Evolutionary conservation across 257 asterid genomes (phyloP).

Genomic region (Nicotiana noctiflora): DNA sequence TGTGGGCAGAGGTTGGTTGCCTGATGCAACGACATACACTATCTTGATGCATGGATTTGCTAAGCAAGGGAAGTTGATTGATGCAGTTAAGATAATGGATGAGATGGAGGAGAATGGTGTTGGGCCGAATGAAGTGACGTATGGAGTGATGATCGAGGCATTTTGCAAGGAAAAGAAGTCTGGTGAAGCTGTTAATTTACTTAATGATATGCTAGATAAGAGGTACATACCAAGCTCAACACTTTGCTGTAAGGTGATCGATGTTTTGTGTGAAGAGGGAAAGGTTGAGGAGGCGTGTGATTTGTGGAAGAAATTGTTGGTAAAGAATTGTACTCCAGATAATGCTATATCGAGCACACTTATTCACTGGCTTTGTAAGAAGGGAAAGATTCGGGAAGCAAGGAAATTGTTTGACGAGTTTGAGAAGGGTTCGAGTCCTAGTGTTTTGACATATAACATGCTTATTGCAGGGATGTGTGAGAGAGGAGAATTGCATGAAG

Average conservation of each 20-base stretch:
- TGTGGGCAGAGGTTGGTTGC: constrained; percentile 69
- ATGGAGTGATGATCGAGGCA: constrained; percentile 76
- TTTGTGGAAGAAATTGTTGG: constrained; percentile 61
- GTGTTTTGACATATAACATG: constrained; percentile 64
- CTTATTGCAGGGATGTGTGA: constrained; percentile 91
- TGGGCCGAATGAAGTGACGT: constrained; percentile 79
- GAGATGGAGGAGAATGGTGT: constrained; percentile 85
- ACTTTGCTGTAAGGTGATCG: constrained; percentile 73
- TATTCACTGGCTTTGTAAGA: constrained; percentile 78
- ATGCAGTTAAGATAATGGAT: constrained; percentile 86
- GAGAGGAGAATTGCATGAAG: constrained; percentile 71
- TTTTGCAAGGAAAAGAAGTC: constrained; percentile 68
- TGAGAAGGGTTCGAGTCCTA: constrained; percentile 67
- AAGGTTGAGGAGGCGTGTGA: constrained; percentile 66
- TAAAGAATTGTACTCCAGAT: constrained; percentile 78
- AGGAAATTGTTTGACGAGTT: constrained; percentile 74
- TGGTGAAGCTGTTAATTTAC: constrained; percentile 67
- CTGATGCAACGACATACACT: constrained; percentile 80
- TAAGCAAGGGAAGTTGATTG: constrained; percentile 54
- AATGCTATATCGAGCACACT: constrained; percentile 63
- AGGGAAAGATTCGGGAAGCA: constrained; percentile 66
- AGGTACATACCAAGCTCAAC: constrained; percentile 57
- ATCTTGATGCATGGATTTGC: constrained; percentile 86
- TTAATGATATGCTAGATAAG: constrained; percentile 75
- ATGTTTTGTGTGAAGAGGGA: constrained; percentile 63